Evolutionary conservation across 345 rosid genomes (phyloP).

Genomic region (Populus pruinosa): DNA sequence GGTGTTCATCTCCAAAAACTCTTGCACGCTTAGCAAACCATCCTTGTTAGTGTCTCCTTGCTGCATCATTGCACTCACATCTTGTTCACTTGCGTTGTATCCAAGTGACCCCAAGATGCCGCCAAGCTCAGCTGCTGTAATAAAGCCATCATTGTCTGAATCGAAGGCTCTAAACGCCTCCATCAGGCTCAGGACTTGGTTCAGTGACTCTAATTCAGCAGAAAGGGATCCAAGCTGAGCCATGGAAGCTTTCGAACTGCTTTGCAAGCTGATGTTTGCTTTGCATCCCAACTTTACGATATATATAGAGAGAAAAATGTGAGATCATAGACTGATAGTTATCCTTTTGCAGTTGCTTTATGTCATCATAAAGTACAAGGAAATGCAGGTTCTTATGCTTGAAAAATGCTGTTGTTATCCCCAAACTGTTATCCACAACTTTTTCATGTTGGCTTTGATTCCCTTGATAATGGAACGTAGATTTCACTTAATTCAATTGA

Average conservation of each 20-base stretch:
- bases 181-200: slow-evolving; percentile 41
- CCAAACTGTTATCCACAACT: neutral
- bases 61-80: slow-evolving; percentile 49
- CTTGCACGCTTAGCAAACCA: slow-evolving; percentile 49
- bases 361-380: slow-evolving; percentile 19
- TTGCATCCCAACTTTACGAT: neutral
- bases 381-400: slow-evolving; percentile 28
- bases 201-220: slow-evolving; percentile 42
- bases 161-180: slow-evolving; percentile 68
- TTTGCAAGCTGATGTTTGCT: slow-evolving; percentile 4
- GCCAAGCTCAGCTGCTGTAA: slow-evolving; percentile 50
- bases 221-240: slow-evolving; percentile 37
- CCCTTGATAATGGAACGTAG: neutral
- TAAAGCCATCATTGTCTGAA: slow-evolving; percentile 48
- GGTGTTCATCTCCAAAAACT: slow-evolving; percentile 64
- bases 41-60: slow-evolving; percentile 50
- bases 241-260: slow-evolving; percentile 16
- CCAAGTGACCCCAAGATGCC: slow-evolving; percentile 59
- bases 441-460: neutral
- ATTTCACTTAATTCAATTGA: neutral
- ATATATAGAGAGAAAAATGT: slow-evolving; percentile 9
- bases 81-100: slow-evolving; percentile 39
- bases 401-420: slow-evolving; percentile 4
- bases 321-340: neutral
- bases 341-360: neutral